Conservation (phyloP, 139 green algal species). For the Micractinium sp. region DNA sequence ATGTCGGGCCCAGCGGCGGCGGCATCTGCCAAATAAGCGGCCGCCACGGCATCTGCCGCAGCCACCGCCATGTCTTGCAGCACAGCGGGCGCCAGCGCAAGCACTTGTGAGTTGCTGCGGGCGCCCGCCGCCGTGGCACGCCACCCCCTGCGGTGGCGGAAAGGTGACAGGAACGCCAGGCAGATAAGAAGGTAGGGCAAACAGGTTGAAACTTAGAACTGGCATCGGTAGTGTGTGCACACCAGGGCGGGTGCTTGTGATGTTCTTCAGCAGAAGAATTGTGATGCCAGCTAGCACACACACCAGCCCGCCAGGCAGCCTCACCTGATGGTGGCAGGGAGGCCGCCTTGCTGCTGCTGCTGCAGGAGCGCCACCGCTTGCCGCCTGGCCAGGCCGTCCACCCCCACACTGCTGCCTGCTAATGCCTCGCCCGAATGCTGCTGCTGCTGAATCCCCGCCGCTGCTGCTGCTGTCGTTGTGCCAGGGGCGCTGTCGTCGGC, state of each 20-base stretch:
- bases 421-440: neutral
- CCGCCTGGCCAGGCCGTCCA: neutral
- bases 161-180: neutral
- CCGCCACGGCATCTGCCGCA: constrained; percentile 58
- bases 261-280: neutral
- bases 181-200: neutral
- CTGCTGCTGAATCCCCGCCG: neutral
- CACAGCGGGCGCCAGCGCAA: constrained; percentile 42
- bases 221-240: too few relatives aligned
- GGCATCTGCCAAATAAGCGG: constrained; percentile 51
- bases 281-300: too few relatives aligned
- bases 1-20: neutral
- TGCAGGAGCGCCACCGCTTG: neutral
- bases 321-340: neutral
- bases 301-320: neutral
- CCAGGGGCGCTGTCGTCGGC: neutral
- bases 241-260: too few relatives aligned
- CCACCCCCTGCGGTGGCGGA: constrained; percentile 18
- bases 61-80: constrained; percentile 62
- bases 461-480: neutral
- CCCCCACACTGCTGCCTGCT: neutral
- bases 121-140: constrained; percentile 11
- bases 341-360: neutral
- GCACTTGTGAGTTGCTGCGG: constrained; percentile 17
- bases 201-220: neutral